Evolutionary conservation across 2,329 filamentous ascomycete genomes (phyloP), one percentile per base, ranked within the genome.

Genomic region (Dactylellina drechsleri): DNA sequence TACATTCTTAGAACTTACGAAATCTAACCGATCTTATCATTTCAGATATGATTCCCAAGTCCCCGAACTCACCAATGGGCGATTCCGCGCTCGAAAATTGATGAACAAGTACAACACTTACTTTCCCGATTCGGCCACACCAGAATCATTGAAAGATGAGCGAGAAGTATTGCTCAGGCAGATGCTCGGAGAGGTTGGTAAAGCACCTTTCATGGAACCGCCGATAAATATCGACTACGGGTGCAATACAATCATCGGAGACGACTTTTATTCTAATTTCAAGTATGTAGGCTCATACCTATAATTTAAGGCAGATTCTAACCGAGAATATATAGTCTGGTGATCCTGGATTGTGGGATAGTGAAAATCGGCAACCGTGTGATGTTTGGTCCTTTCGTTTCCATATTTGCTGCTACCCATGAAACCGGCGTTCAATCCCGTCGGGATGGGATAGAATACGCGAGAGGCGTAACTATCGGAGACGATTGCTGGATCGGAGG

Each of bases 401-500:
- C 85, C 43, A 87, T 97, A 78, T 96, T 87, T 81, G 87, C 87
- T 45, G 93, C 87, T 1, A 89, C 86, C 0, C 93, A 97, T 81
- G 91, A 96, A 78, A 91, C 91, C 0, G 85, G 85, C 0, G 77
- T 94, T 4, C 87, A 92, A 31, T 90, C 93, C 79, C 92, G 92
- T 0, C 89, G 86, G 0, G 84, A 86, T 13, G 92, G 92, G 0
- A 92, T 92, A 0, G 93, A 97, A 81, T 79, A 83, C 7, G 93
- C 92, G 0, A 88, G 87, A 78, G 87, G 90, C 8, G 91, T 97
- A 76, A 86, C 84, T 40, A 88, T 96, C 62, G 92, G 90, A 0
- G 89, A 92, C 77, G 92, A 96, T 83, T 91, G 91, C 82, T 92
- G 91, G 91, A 82, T 94, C 31, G 91, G 89, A 0, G 91, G 91